phyloP scores from a whole-genome alignment of 2,329 filamentous ascomycete species.

The Monilinia polystroma region DNA sequence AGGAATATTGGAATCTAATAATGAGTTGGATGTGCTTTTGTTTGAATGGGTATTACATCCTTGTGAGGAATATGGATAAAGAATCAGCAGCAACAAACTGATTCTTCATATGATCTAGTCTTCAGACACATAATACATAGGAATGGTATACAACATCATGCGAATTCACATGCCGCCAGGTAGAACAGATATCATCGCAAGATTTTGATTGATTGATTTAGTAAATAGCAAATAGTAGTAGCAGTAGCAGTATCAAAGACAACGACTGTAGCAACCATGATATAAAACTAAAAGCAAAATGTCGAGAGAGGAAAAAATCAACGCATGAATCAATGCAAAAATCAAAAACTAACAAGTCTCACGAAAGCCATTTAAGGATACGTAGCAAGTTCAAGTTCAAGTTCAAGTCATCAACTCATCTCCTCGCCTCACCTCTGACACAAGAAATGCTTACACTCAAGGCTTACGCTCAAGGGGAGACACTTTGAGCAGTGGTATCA shows the following conservation, averaged over 20 bases:
- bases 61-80: too few relatives aligned
- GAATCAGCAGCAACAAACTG: too few relatives aligned
- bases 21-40: too few relatives aligned
- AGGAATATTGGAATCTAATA: too few relatives aligned
- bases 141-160: not conserved
- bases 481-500: conserved; percentile 33
- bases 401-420: conserved; percentile 19
- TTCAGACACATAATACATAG: not conserved
- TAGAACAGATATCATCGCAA: not conserved
- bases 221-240: conserved; percentile 1
- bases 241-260: not conserved
- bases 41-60: too few relatives aligned
- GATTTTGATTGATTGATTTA: not conserved
- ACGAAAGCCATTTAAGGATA: conserved; percentile 21
- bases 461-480: conserved; percentile 26
- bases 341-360: conserved; percentile 21
- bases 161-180: not conserved
- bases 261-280: not conserved
- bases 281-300: not conserved
- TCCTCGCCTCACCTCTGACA: conserved; percentile 13
- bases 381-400: conserved; percentile 23
- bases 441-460: conserved; percentile 7
- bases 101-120: not conserved
- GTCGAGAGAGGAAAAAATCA: not conserved
- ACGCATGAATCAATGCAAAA: not conserved